Conservation (phyloP, 176 grass and related monocot genomes). For the Triticum dicoccoides region DNA sequence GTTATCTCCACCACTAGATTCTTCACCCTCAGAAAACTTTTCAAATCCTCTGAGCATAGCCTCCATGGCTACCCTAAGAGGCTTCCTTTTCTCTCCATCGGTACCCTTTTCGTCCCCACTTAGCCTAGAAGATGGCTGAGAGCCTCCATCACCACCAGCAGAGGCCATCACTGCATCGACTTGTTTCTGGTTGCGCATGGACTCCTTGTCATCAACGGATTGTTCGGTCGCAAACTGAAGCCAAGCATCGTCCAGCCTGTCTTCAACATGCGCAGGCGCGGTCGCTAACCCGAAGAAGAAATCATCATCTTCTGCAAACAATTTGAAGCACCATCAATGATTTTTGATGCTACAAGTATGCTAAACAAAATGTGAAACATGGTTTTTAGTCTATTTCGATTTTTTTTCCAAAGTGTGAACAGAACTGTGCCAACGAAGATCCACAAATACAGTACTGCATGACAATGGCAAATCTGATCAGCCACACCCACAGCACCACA, state of each 20-base stretch:
- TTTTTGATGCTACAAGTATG: neutral
- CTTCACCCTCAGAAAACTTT: slow-evolving; percentile 44
- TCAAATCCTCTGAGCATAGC: slow-evolving; percentile 83
- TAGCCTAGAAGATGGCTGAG: slow-evolving; percentile 46
- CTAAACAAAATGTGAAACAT: neutral
- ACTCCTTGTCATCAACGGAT: slow-evolving; percentile 8
- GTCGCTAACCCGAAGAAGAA: slow-evolving; percentile 97
- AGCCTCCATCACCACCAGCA: slow-evolving; percentile 59
- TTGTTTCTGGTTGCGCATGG: slow-evolving; percentile 15
- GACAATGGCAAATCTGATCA: neutral
- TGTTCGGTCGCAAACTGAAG: slow-evolving; percentile 68
- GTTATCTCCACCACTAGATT: slow-evolving; percentile 18
- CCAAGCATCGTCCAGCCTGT: slow-evolving; percentile 85
- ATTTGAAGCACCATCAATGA: neutral
- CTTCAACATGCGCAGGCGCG: slow-evolving; percentile 84
- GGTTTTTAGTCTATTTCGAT: neutral
- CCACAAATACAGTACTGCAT: neutral
- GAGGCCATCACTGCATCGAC: slow-evolving; percentile 57
- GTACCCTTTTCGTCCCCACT: neutral
- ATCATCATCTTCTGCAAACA: slow-evolving; percentile 35
- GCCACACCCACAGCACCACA: neutral
- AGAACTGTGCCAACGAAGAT: neutral
- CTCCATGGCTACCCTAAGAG: slow-evolving; percentile 79
- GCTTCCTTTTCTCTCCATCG: slow-evolving; percentile 32
- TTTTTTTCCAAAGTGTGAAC: neutral